These are phyloP conservation scores for Chaetomium fimeti DNA, from an alignment of 495 filamentous ascomycete species.

Conservation along the genomic window DNA sequence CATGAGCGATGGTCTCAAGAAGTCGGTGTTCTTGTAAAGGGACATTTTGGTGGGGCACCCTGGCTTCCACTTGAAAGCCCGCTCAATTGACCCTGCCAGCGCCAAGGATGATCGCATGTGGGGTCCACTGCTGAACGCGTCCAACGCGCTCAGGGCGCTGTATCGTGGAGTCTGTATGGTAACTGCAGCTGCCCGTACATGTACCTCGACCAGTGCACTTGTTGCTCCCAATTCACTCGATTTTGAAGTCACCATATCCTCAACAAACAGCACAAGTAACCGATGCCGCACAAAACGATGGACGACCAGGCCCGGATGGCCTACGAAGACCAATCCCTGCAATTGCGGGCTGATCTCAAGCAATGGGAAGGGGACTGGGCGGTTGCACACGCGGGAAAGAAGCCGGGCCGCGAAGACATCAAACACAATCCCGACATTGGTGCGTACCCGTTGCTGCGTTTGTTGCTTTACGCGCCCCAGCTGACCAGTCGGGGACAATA, in stretches of 20 bases:
- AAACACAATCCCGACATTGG: conserved; percentile 80
- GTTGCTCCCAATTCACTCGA: no score
- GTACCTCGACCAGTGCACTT: no score
- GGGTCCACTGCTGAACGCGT: conserved; percentile 6
- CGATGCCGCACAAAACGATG: conserved; percentile 37
- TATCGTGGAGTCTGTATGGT: no score
- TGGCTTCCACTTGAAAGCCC: background rate
- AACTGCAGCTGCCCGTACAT: no score
- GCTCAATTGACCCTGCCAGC: background rate
- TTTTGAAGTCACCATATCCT: conserved; percentile 1
- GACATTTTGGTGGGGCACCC: background rate
- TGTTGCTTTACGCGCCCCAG: background rate
- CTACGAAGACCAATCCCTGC: conserved; percentile 44
- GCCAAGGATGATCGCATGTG: conserved; percentile 5
- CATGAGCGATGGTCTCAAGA: conserved; percentile 26
- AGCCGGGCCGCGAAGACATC: conserved; percentile 81
- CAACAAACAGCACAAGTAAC: background rate
- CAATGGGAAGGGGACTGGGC: conserved; percentile 81
- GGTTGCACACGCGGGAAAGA: conserved; percentile 63
- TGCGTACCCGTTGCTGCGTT: conserved; percentile 38
- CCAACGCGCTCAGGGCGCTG: background rate
- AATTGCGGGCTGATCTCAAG: conserved; percentile 75
- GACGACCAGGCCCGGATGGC: conserved; percentile 39
- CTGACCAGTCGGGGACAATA: conserved; percentile 33
- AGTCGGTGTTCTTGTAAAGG: background rate